Percentiles rank a stretch among this genome's conserved stretches.
phyloP scores from a whole-genome alignment of 148 eudicot genomes.

The Vaccinium corymbosum region DNA sequence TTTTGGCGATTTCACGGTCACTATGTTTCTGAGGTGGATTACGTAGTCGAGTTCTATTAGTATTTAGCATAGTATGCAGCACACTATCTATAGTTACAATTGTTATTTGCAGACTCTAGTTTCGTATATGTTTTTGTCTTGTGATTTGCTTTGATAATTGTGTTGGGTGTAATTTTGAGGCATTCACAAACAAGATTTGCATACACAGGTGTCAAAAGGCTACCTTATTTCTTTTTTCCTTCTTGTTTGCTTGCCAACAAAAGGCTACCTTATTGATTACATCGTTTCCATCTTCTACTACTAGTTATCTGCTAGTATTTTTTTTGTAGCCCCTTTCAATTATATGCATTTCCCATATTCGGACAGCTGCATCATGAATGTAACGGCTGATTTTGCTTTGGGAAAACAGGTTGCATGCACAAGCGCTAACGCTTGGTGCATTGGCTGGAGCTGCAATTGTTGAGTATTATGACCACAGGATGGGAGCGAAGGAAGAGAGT shows the following conservation, averaged over 20 bases:
- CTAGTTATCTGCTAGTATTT: neutral
- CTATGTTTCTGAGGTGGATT: too few relatives aligned
- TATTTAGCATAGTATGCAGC: too few relatives aligned
- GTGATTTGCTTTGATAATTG: too few relatives aligned
- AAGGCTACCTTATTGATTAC: neutral
- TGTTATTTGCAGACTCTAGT: too few relatives aligned
- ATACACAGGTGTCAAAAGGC: too few relatives aligned
- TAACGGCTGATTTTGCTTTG: neutral
- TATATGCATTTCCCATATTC: neutral
- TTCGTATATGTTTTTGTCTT: too few relatives aligned
- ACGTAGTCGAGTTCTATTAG: too few relatives aligned
- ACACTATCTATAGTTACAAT: too few relatives aligned
- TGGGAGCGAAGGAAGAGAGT: conserved; percentile 32
- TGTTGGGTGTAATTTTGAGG: too few relatives aligned
- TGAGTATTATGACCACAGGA: conserved; percentile 33
- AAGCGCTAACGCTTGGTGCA: conserved; percentile 39
- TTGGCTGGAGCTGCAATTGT: conserved; percentile 34
- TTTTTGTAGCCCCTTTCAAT: neutral
- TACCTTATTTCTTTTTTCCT: neutral
- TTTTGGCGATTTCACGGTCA: too few relatives aligned
- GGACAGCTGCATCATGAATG: too few relatives aligned
- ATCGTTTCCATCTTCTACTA: neutral
- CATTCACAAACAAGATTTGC: too few relatives aligned
- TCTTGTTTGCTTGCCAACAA: neutral
- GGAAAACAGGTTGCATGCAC: conserved; percentile 35